Base-by-base conservation (phyloP, 2,329 filamentous ascomycete species). In the Diplodia seriata region DNA sequence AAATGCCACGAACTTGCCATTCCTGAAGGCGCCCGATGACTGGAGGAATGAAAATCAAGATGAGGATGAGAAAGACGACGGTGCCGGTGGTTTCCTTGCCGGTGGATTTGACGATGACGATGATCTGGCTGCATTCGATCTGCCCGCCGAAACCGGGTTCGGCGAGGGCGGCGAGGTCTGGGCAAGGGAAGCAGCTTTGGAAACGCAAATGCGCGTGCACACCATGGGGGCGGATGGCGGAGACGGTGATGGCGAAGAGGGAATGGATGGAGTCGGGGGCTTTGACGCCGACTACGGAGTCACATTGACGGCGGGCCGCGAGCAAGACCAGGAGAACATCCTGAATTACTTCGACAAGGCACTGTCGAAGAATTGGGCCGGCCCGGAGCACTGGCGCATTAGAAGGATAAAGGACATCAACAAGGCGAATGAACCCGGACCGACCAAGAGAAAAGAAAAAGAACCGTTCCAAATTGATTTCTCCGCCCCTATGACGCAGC, bases 311-410 rank as follows among this genome's bases (percentile, higher is more conserved):
- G 90, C 91, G 72, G 82, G 84, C 18, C 85, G 87, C 63, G 88
- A 88, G 66, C 85, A 85, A 62, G 92, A 92, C 74, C 93, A 97
- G 76, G 93, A 98, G 73, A 94, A 97, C 74, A 97, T 99, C 68
- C 85, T 99, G n/a, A 91, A 92, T 75, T 99, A 98, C 81, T 99
- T 99, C 76, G 95, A 99, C 78, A 93, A 97, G 75, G 94, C 94
- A 2, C 82, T 98, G 53, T 92, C 95, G 77, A 98, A 97, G 85
- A 97, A 97, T 75, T 99, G 95, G 94, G 90, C 91, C 6, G 96
- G 93, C 59, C 94, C 95, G n/a, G 95, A 98, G 78, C 95, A 99
- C 80, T 99, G 95, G 95, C 90, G 94, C 72, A 98, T 99, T 76
- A 87, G 92, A 70, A 93, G 93, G 76, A 95, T 99, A 79, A 98